These are phyloP conservation scores for Insectozyma bohioensis DNA, from an alignment of 1,139 yeast species.

Conservation along the genomic window DNA sequence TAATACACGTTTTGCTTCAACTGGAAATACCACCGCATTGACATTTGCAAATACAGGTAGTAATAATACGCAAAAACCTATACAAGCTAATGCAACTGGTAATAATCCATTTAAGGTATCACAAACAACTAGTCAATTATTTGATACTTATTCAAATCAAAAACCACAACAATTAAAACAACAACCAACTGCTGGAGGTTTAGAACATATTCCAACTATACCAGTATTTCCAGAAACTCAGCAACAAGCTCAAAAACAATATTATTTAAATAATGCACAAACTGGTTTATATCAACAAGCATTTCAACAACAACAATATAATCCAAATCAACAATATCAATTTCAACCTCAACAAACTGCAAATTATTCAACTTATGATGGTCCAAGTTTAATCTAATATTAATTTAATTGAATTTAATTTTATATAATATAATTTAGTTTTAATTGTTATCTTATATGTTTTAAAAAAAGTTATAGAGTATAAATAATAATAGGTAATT, in stretches of 20 bases:
- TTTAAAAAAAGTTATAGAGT: too few species aligned
- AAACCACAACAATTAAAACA: slow-evolving; percentile 28
- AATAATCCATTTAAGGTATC: slow-evolving; percentile 48
- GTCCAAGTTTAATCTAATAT: slow-evolving; percentile 27
- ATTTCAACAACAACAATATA: slow-evolving; percentile 17
- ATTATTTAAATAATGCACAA: slow-evolving; percentile 37
- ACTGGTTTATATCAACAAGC: slow-evolving; percentile 33
- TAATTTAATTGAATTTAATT: background rate
- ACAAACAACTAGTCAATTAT: slow-evolving; percentile 35
- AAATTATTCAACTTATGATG: slow-evolving; percentile 19
- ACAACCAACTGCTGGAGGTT: slow-evolving; percentile 68
- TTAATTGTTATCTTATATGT: too few species aligned
- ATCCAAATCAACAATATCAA: slow-evolving; percentile 11
- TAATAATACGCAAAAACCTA: slow-evolving; percentile 19
- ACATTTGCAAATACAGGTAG: slow-evolving; percentile 21
- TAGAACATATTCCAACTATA: slow-evolving; percentile 58
- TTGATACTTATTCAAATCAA: slow-evolving; percentile 23
- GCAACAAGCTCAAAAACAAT: slow-evolving; percentile 37
- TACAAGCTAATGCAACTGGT: slow-evolving; percentile 36
- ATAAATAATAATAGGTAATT: too few species aligned
- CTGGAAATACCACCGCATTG: slow-evolving; percentile 38
- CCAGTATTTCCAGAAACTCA: slow-evolving; percentile 69
- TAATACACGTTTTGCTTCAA: slow-evolving; percentile 36
- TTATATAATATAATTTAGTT: too few species aligned
- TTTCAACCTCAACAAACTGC: slow-evolving; percentile 10